Conservation (phyloP, 495 filamentous ascomycete genomes). For the Chlorociboria aeruginascens region DNA sequence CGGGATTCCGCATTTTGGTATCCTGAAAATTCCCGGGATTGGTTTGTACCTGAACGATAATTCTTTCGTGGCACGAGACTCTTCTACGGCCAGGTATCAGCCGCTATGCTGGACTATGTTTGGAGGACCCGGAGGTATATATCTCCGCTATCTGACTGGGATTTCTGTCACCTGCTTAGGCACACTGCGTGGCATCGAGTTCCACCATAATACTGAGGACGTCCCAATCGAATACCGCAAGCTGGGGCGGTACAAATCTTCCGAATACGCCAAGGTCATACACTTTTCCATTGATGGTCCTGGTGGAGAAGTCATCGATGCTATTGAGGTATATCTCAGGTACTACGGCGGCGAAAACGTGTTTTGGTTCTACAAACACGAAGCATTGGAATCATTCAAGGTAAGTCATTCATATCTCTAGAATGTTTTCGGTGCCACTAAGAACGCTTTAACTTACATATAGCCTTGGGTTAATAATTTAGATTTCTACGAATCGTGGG, state of each 20-base stretch:
- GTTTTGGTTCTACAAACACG: too few relatives aligned
- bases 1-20: too few relatives aligned
- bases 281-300: constrained; percentile 12
- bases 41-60: too few relatives aligned
- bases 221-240: constrained; percentile 8
- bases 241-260: constrained; percentile 10
- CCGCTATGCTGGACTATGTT: constrained; percentile 14
- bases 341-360: too few relatives aligned
- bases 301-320: constrained; percentile 6
- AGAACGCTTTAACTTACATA: too few relatives aligned
- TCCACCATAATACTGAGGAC: constrained; percentile 12
- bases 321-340: too few relatives aligned
- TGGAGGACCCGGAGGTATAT: constrained; percentile 14
- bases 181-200: constrained; percentile 10
- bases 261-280: constrained; percentile 5
- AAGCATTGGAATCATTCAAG: too few relatives aligned
- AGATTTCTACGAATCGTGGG: too few relatives aligned
- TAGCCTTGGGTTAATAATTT: too few relatives aligned
- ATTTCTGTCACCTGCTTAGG: constrained; percentile 9
- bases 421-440: too few relatives aligned
- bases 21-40: too few relatives aligned
- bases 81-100: constrained; percentile 7
- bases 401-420: too few relatives aligned
- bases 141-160: constrained; percentile 13
- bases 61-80: background rate